Base-by-base conservation (phyloP, 768 basidiomycete species). In the Macrolepiota albuminosa region DNA sequence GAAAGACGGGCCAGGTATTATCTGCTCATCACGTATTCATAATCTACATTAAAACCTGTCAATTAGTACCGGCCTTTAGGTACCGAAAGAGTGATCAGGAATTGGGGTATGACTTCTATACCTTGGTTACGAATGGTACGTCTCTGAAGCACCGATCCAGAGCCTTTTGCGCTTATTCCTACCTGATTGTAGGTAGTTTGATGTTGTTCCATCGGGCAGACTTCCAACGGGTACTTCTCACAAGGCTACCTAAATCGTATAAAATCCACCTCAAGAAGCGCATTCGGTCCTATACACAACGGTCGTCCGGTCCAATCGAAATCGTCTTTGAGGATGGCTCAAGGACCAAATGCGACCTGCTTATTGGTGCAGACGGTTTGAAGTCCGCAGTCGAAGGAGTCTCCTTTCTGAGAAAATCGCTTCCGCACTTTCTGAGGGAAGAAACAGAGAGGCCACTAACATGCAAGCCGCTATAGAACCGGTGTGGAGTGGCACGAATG, bases 341-440 rank as follows among this genome's bases (percentile, higher is more conserved):
- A 14, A 77, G 72, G 11, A 75, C 84, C 5, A 73, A 75, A 26
- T 89, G 86, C 66, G 87, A 90, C 67, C 67, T 89, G 11, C 80
- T 91, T 71, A 70, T 89, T 55, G 87, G 87, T 40, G 86, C 86
- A n/a, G 87, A 89, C 63, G 87, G 87, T 4, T 61, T 88, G 60
- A 84, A 83, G 71, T 87, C 85, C 34, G 75, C 74, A 58, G 81
- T 85, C 73, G 81, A 39, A 68, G 70, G 34, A 68, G 70, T 4
- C 63, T 83, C 48, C 61, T 81, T 52, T 65, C 62, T 50, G 78
- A 78, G 64, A 75, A 76, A 60, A 73, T 71, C 2, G 67, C 68
- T 47, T 63, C 69, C 63, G 71, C 74, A 50, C 73, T 70, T 62
- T 68, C 66, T 57, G 71, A 75, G 60, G 73, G 73, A 7, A 67